These are phyloP conservation scores for Aspergillus asperescens DNA, from an alignment of 495 filamentous ascomycete genomes.

Conservation along the genomic window DNA sequence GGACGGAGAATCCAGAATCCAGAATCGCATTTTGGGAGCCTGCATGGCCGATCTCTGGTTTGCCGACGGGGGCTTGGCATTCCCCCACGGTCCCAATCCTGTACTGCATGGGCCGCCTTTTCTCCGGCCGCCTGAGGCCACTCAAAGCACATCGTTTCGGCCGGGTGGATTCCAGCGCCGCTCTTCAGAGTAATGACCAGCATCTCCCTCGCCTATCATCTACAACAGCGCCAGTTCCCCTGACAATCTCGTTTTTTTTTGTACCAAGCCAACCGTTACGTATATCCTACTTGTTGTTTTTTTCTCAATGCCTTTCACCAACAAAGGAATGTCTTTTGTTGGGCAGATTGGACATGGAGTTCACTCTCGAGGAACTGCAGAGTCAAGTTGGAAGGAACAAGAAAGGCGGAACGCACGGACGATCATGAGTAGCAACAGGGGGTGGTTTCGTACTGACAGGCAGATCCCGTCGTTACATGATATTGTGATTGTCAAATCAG, in stretches of 20 bases:
- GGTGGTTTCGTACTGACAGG: neutral
- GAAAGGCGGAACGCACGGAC: slow-evolving; percentile 2
- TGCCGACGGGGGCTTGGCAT: slow-evolving; percentile 19
- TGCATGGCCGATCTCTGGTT: slow-evolving; percentile 22
- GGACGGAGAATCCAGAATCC: slow-evolving; percentile 4
- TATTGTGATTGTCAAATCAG: slow-evolving; percentile 8
- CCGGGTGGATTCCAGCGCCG: neutral
- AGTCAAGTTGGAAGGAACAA: neutral
- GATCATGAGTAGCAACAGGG: neutral
- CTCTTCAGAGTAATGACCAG: neutral
- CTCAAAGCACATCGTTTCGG: neutral
- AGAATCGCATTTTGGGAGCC: neutral
- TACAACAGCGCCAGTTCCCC: slow-evolving; percentile 1
- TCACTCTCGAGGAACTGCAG: neutral
- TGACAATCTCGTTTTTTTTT: slow-evolving; percentile 1
- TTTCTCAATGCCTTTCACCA: too few species aligned
- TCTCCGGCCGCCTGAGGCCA: slow-evolving; percentile 3
- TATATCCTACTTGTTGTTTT: neutral
- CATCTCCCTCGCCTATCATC: slow-evolving; percentile 1
- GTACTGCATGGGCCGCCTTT: slow-evolving; percentile 3
- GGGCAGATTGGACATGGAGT: neutral
- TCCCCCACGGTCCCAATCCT: neutral
- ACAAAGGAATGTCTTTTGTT: neutral
- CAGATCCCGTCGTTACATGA: slow-evolving; percentile 1
- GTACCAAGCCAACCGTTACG: neutral